Evolutionary conservation across 2,329 filamentous ascomycete genomes (phyloP).

Genomic region (Botrytis hyacinthi): DNA sequence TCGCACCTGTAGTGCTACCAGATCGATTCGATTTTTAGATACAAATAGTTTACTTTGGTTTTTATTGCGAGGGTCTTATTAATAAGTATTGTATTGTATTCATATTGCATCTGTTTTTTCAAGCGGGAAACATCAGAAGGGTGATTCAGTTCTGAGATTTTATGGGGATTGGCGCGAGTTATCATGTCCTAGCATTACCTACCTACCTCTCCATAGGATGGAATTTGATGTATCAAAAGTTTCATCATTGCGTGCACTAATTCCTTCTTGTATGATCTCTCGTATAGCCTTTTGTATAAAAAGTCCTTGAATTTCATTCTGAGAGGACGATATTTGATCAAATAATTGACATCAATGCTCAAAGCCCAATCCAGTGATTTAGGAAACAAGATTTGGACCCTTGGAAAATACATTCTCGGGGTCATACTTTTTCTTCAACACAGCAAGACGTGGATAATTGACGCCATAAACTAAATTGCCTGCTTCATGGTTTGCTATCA

Average conservation of each 20-base stretch:
- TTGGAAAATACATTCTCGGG: constrained; percentile 23
- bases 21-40: constrained; percentile 65
- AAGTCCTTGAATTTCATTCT: background rate
- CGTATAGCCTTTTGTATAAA: background rate
- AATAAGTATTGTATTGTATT: constrained; percentile 17
- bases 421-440: constrained; percentile 31
- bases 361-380: background rate
- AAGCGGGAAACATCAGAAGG: background rate
- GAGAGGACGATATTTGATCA: background rate
- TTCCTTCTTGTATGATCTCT: background rate
- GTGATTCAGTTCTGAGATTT: background rate
- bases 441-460: constrained; percentile 27
- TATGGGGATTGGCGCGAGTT: background rate
- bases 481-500: constrained; percentile 23
- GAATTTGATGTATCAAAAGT: background rate
- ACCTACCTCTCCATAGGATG: background rate
- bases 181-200: constrained; percentile 1
- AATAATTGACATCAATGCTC: background rate
- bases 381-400: constrained; percentile 14
- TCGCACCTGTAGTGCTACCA: constrained; percentile 81
- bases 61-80: background rate
- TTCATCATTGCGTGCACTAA: background rate
- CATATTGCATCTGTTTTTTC: constrained; percentile 18
- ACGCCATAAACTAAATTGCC: constrained; percentile 24
- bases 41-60: background rate